These are phyloP conservation scores for Trichoderma lentiforme DNA, from an alignment of 2,329 filamentous ascomycete genomes.

Conservation along the genomic window DNA sequence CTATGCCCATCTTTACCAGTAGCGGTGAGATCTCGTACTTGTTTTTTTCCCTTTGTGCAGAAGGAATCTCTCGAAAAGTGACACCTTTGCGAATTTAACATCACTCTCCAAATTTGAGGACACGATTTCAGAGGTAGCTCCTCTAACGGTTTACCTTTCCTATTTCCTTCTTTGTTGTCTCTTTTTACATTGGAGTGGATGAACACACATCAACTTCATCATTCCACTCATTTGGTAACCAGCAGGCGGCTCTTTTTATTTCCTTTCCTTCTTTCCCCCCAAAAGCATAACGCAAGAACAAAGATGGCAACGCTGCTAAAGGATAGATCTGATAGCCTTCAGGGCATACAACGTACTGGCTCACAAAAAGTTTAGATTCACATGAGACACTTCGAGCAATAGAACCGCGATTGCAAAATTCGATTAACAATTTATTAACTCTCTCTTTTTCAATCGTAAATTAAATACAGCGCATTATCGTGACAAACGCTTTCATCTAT, in stretches of 20 bases:
- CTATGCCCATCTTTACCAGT: constrained; percentile 18
- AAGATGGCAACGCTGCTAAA: neutral
- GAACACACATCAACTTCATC: neutral
- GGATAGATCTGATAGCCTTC: neutral
- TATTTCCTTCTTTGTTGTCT: neutral
- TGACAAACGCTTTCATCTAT: neutral
- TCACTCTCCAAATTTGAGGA: neutral
- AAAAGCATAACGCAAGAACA: neutral
- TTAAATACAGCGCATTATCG: neutral
- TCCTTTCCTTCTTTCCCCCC: neutral
- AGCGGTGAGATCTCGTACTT: neutral
- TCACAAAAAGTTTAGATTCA: neutral
- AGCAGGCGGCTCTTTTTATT: neutral
- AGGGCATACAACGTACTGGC: neutral
- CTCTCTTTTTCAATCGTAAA: neutral
- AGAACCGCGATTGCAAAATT: neutral
- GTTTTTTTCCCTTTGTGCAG: neutral
- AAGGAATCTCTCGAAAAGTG: neutral
- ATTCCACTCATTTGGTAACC: neutral
- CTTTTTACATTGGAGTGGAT: neutral
- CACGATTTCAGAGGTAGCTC: no score
- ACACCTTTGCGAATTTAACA: neutral
- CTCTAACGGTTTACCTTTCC: neutral
- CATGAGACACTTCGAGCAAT: neutral
- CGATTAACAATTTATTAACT: neutral